These are phyloP conservation scores for Erigeron philadelphicus DNA, from an alignment of 140 eudicot genomes.

Conservation along the genomic window DNA sequence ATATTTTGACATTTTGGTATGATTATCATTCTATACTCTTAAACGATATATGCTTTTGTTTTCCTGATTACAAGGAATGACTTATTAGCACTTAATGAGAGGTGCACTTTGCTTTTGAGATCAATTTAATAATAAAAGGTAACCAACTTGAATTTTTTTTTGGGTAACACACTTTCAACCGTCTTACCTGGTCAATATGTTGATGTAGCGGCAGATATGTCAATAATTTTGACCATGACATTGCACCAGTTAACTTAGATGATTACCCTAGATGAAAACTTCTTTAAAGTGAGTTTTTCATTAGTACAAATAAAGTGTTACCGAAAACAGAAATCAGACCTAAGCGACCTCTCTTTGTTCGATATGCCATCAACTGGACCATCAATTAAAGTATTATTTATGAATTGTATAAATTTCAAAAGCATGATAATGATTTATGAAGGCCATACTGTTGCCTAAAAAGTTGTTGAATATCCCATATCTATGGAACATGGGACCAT, in stretches of 20 bases:
- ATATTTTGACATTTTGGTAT: constrained; percentile 94
- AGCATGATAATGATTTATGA: neutral
- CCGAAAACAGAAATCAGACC: too few species aligned
- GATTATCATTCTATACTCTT: constrained; percentile 1
- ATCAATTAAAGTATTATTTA: too few species aligned
- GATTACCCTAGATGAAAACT: too few species aligned
- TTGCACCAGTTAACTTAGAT: too few species aligned
- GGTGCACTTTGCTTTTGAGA: neutral
- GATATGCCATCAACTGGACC: too few species aligned
- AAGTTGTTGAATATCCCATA: neutral
- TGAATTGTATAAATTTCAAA: too few species aligned
- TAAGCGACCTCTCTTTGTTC: too few species aligned
- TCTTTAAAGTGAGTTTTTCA: too few species aligned
- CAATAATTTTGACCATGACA: neutral
- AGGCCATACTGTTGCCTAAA: constrained; percentile 4
- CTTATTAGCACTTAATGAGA: neutral
- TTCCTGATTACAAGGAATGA: constrained; percentile 2
- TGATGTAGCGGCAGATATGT: too few species aligned
- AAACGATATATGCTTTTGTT: neutral
- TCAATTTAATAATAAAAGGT: constrained; percentile 4
- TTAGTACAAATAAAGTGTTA: too few species aligned
- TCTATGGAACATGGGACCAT: neutral
- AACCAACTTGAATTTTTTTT: neutral
- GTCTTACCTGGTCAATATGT: neutral
- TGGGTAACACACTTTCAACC: neutral